These are phyloP conservation scores for Cystobasidiaceae sp. DNA, from an alignment of 1,284 basidiomycete species.

Conservation along the genomic window DNA sequence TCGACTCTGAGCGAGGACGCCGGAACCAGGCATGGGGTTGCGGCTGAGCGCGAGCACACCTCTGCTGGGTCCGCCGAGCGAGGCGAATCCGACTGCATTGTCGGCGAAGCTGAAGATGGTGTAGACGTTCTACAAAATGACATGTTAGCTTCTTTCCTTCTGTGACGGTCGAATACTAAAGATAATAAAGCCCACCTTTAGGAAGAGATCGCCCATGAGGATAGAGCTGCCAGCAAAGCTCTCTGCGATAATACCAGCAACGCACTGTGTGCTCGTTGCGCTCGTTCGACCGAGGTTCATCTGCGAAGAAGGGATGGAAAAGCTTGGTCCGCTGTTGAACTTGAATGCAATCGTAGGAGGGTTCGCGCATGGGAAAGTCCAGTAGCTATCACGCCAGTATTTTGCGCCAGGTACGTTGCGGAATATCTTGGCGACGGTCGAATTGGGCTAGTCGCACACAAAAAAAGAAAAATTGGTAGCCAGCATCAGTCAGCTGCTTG, in stretches of 20 bases:
- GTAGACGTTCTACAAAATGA: conserved; percentile 35
- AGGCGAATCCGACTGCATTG: conserved; percentile 50
- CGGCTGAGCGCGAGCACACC: too few relatives aligned
- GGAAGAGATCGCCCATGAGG: conserved; percentile 35
- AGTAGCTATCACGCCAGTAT: conserved; percentile 47
- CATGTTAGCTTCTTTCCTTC: too few relatives aligned
- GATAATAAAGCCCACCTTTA: too few relatives aligned
- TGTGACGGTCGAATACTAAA: too few relatives aligned
- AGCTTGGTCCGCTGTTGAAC: conserved; percentile 40
- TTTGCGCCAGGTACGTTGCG: conserved; percentile 51
- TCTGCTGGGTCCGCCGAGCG: too few relatives aligned
- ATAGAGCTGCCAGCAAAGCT: conserved; percentile 44
- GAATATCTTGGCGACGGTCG: conserved; percentile 48
- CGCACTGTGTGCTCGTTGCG: conserved; percentile 33
- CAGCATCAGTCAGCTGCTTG: not conserved
- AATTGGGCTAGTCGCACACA: conserved; percentile 11
- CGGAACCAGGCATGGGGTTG: too few relatives aligned
- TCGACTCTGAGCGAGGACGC: too few relatives aligned
- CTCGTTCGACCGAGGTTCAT: conserved; percentile 37
- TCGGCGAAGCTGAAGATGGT: conserved; percentile 48
- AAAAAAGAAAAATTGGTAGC: too few relatives aligned
- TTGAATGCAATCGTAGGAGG: conserved; percentile 44
- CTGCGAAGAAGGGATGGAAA: conserved; percentile 30
- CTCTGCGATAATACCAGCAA: conserved; percentile 43
- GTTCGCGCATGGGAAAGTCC: conserved; percentile 44